Percentiles rank a stretch among this genome's conserved stretches.
phyloP scores from a whole-genome alignment of 306 rosid genomes.

The Vigna angularis region DNA sequence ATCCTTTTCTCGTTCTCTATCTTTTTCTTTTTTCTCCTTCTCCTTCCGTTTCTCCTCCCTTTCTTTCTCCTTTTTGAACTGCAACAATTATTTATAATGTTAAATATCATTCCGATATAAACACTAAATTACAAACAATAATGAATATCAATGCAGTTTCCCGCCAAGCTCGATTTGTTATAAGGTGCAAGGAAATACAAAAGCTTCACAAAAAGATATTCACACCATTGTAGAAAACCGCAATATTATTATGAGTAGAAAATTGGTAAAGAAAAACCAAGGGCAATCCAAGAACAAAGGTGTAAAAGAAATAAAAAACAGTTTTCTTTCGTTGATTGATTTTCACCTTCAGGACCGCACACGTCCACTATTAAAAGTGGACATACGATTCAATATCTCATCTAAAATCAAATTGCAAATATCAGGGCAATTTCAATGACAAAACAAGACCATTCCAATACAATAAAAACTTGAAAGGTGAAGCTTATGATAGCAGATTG shows the following conservation, averaged over 20 bases:
- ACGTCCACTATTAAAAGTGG: not conserved
- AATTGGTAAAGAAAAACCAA: not conserved
- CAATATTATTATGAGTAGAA: not conserved
- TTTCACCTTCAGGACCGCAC: not conserved
- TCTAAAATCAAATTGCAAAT: not conserved
- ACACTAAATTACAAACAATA: slow-evolving; percentile 4
- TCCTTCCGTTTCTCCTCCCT: slow-evolving; percentile 76
- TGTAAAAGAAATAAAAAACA: not conserved
- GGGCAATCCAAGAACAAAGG: not conserved
- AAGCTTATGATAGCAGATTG: not conserved
- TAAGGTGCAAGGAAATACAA: slow-evolving; percentile 19
- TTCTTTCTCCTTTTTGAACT: slow-evolving; percentile 89
- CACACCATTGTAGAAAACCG: not conserved
- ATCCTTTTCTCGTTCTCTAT: slow-evolving; percentile 87
- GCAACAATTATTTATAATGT: slow-evolving; percentile 44
- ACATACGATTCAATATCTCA: not conserved
- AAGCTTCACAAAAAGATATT: not conserved
- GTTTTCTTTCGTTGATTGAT: not conserved
- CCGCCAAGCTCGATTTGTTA: not conserved
- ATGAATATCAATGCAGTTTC: slow-evolving; percentile 14
- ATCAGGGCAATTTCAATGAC: not conserved
- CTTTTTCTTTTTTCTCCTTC: slow-evolving; percentile 79
- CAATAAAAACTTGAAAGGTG: slow-evolving; percentile 3
- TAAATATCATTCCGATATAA: not conserved
- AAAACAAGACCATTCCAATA: slow-evolving; percentile 1